A percentile compares a stretch with the other conserved stretches of the same genome.
Conservation (phyloP, 192 early-diverging fungal genomes). For the Powellomyces hirtus region DNA sequence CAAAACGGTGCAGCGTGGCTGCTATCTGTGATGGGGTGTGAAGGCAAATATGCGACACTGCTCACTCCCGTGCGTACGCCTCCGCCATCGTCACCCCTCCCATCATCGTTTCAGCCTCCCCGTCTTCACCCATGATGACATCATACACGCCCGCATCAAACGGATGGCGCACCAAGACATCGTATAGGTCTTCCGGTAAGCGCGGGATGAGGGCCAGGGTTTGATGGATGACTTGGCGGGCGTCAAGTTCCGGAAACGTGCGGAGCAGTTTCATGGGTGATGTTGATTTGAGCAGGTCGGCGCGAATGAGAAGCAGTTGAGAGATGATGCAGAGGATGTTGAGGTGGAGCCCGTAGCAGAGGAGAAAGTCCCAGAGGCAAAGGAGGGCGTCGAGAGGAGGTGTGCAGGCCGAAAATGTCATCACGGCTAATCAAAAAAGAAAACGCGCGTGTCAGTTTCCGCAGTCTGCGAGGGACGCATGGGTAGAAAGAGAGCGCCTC, state of each 20-base stretch:
- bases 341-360: conserved; percentile 89
- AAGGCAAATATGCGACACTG: too few relatives aligned
- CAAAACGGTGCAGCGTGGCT: too few relatives aligned
- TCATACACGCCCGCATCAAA: conserved; percentile 62
- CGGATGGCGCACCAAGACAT: conserved; percentile 72
- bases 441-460: neutral
- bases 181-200: conserved; percentile 71
- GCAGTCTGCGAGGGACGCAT: neutral
- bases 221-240: conserved; percentile 54
- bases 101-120: too few relatives aligned
- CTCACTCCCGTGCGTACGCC: too few relatives aligned
- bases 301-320: conserved; percentile 74
- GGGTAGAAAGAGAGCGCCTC: conserved; percentile 28
- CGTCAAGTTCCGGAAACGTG: conserved; percentile 65
- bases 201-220: conserved; percentile 55
- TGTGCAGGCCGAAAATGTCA: conserved; percentile 87
- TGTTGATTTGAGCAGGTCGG: conserved; percentile 65
- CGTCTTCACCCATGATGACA: conserved; percentile 19
- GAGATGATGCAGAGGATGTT: conserved; percentile 89
- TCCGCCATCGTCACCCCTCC: too few relatives aligned
- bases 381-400: conserved; percentile 83
- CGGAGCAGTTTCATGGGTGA: conserved; percentile 73
- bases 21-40: too few relatives aligned
- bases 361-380: conserved; percentile 87
- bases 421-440: conserved; percentile 57